phyloP scores from a whole-genome alignment of 2,329 filamentous ascomycete species.

The Pochonia chlamydosporia region DNA sequence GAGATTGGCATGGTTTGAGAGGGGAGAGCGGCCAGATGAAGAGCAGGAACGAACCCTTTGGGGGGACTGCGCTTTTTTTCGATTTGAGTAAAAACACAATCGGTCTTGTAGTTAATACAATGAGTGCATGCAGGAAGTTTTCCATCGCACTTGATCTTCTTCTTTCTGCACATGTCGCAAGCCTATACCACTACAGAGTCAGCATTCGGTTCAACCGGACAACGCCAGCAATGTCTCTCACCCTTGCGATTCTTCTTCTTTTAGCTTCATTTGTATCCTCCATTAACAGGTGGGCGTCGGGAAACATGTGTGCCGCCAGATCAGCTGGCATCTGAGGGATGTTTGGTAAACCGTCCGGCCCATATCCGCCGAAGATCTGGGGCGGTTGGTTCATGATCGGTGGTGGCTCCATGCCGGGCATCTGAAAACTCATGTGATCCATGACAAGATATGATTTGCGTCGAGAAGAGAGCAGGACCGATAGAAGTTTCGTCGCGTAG shows the following conservation, averaged over 20 bases:
- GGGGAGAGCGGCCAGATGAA: background rate
- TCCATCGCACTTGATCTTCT: conserved; percentile 97
- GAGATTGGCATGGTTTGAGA: background rate
- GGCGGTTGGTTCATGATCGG: conserved; percentile 61
- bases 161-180: conserved; percentile 94
- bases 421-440: conserved; percentile 52
- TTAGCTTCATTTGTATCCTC: conserved; percentile 77
- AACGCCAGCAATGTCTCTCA: conserved; percentile 36
- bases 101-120: conserved; percentile 96
- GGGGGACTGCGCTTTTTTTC: conserved; percentile 98
- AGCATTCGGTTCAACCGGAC: conserved; percentile 1
- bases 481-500: background rate
- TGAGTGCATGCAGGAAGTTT: conserved; percentile 93
- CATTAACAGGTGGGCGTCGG: conserved; percentile 48
- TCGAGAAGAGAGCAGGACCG: background rate
- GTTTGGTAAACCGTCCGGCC: conserved; percentile 49
- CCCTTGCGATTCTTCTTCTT: conserved; percentile 79
- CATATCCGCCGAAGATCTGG: conserved; percentile 63
- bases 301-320: conserved; percentile 54
- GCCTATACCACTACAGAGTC: conserved; percentile 45
- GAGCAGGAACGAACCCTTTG: conserved; percentile 66
- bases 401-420: conserved; percentile 49
- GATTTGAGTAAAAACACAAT: conserved; percentile 94
- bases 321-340: conserved; percentile 51
- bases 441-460: conserved; percentile 13